Evolutionary conservation across 2,329 filamentous ascomycete genomes (phyloP).

Genomic region (Epicoccum nigrum): DNA sequence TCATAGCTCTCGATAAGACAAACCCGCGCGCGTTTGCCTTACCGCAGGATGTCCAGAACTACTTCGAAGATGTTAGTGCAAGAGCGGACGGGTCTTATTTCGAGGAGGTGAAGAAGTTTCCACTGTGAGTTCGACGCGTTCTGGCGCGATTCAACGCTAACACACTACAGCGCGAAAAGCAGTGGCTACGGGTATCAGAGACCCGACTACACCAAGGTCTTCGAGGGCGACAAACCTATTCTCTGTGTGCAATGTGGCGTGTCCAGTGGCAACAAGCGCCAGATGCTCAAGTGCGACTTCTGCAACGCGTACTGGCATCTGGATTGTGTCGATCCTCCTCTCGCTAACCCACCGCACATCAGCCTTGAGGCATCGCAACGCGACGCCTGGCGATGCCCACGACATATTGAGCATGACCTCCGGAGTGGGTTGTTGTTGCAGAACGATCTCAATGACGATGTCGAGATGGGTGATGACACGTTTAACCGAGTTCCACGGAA

Average conservation of each 20-base stretch:
- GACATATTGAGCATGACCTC: conserved; percentile 80
- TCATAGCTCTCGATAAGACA: conserved; percentile 69
- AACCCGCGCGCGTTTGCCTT: conserved; percentile 75
- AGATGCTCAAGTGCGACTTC: conserved; percentile 84
- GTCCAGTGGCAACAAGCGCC: conserved; percentile 66
- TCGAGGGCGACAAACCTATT: conserved; percentile 73
- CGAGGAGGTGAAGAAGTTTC: conserved; percentile 63
- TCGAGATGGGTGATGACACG: conserved; percentile 37
- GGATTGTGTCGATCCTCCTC: conserved; percentile 86
- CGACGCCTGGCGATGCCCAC: conserved; percentile 83
- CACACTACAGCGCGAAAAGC: conserved; percentile 43
- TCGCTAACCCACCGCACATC: conserved; percentile 74
- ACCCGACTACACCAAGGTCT: conserved; percentile 64
- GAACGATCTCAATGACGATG: conserved; percentile 43
- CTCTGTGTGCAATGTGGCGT: conserved; percentile 78
- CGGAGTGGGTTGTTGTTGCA: conserved; percentile 42
- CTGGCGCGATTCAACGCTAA: conserved; percentile 37
- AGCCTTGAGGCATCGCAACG: conserved; percentile 60
- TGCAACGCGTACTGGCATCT: conserved; percentile 88
- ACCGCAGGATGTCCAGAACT: conserved; percentile 71
- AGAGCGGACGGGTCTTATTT: conserved; percentile 81
- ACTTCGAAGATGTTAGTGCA: conserved; percentile 80
- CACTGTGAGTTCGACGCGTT: conserved; percentile 61
- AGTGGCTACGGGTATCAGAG: conserved; percentile 49
- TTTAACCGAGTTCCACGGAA: conserved; percentile 46